phyloP scores from a whole-genome alignment of 768 basidiomycete genomes.

The Hericium erinaceus region DNA sequence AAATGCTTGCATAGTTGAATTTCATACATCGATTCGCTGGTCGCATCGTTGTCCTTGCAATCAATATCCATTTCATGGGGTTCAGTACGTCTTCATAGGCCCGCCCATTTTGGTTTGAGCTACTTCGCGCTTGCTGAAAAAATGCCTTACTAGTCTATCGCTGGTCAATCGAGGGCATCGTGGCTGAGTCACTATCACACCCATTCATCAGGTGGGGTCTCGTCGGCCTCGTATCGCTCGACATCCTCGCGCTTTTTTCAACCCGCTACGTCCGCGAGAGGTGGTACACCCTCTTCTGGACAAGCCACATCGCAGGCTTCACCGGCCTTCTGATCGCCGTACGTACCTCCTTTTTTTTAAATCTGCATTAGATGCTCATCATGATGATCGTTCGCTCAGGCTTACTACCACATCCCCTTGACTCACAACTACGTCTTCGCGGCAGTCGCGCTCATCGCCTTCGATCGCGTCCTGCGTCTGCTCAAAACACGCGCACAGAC shows the following conservation, averaged over 20 bases:
- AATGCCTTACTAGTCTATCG: conserved; percentile 4
- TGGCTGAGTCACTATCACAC: not conserved
- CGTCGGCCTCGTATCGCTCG: conserved; percentile 25
- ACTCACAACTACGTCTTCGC: conserved; percentile 34
- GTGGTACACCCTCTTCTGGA: conserved; percentile 36
- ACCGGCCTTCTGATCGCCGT: conserved; percentile 27
- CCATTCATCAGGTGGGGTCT: conserved; percentile 18
- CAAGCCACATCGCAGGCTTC: conserved; percentile 33
- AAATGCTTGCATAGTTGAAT: conserved; percentile 28
- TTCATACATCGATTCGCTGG: conserved; percentile 48
- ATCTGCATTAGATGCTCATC: not conserved
- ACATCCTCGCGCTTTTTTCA: conserved; percentile 31
- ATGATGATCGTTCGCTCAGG: conserved; percentile 6
- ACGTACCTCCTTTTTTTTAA: not conserved
- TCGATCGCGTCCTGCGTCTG: conserved; percentile 38
- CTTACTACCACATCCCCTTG: conserved; percentile 3
- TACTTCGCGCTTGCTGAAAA: not conserved
- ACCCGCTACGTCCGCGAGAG: conserved; percentile 31
- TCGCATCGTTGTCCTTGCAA: conserved; percentile 28
- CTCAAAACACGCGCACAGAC: conserved; percentile 35
- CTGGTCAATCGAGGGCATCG: conserved; percentile 5
- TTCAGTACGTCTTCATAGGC: conserved; percentile 24
- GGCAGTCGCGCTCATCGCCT: conserved; percentile 29
- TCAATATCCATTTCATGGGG: conserved; percentile 33
- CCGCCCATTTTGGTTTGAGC: too few relatives aligned